A percentile compares a stretch with the other conserved stretches of the same genome.
phyloP scores from a whole-genome alignment of 495 filamentous ascomycete species.

The Cladorrhinum samala region DNA sequence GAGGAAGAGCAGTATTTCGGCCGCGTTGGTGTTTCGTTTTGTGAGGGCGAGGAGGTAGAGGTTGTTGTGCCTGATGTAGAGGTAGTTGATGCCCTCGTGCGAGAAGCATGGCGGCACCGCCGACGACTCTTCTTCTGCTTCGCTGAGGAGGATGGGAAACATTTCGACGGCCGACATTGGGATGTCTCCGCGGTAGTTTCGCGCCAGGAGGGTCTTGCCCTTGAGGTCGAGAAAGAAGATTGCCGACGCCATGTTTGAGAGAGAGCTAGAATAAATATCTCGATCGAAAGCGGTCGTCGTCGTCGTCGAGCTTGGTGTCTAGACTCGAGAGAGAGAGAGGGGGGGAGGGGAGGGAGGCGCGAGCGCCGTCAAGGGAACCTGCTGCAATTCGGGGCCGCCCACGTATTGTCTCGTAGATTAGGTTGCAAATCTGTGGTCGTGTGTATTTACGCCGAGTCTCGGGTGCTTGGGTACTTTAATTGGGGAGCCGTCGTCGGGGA shows the following conservation, averaged over 20 bases:
- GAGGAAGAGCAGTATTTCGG: constrained; percentile 95
- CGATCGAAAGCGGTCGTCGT: background rate
- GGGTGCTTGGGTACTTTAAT: no score
- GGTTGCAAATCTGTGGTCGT: no score
- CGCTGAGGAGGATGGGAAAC: constrained; percentile 92
- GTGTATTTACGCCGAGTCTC: no score
- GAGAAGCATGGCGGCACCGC: constrained; percentile 98
- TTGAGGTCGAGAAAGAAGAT: constrained; percentile 99
- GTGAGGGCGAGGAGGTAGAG: constrained; percentile 97
- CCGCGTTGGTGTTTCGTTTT: constrained; percentile 97
- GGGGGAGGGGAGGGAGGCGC: no score
- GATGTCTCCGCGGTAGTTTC: constrained; percentile 98
- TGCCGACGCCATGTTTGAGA: constrained; percentile 94
- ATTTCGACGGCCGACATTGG: constrained; percentile 99
- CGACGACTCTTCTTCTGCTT: constrained; percentile 98
- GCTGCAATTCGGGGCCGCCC: no score
- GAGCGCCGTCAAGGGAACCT: no score
- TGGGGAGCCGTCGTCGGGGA: no score
- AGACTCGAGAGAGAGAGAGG: no score
- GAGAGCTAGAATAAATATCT: constrained; percentile 12
- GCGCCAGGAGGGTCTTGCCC: constrained; percentile 99
- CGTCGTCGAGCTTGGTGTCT: background rate
- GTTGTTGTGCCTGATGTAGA: constrained; percentile 99
- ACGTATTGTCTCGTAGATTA: no score
- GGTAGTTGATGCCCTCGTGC: constrained; percentile 99